Base-by-base conservation (phyloP, 805 yeast genomes). In the Metschnikowia vanudenii region DNA sequence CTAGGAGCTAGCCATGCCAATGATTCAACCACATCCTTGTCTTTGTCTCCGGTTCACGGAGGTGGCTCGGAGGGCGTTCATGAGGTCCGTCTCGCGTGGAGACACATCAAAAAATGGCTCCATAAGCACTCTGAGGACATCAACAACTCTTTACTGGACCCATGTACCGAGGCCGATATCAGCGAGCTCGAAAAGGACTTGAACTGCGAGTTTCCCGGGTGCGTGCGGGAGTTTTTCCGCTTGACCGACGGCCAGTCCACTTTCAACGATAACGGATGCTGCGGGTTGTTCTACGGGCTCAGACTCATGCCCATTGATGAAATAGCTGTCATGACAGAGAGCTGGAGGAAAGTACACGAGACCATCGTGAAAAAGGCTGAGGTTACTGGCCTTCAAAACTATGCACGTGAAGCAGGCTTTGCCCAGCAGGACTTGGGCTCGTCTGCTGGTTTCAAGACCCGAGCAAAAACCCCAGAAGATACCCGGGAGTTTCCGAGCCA, bases 91-190 rank as follows among this genome's bases (percentile, higher is more conserved):
- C 78, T 82, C 18, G 86, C 97, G 11, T 92, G 98, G 98, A 78
- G 86, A 52, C 91, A 91, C 58, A 82, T 92, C 47, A 92, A 88
- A 55, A 73, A 80, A 16, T 92, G 97, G 97, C 72, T 92, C 16
- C 75, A 79, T 30, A 79, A 80, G 46, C 78, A 88, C 64, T 85
- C 84, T 53, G 87, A 94, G 1, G 99, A 92, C 66, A 71, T 94
- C 46, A 78, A 76, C 49, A 91, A 88, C 47, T 82, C 94, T 41
- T 68, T 92, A 52, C 82, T 84, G 59, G 84, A 80, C 42, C 85
- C 89, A 24, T 94, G 90, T 51, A 88, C 97, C 0, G 74, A 76
- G 33, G 79, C 84, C 47, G 99, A 94, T 62, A 73, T 92, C 46
- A 74, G 76, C 52, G 92, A 85, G 56, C 84, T 94, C 26, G 97